Evolutionary conservation across 2,329 filamentous ascomycete genomes (phyloP), one percentile per base, ranked within the genome.

Genomic region (Alternaria sp.): DNA sequence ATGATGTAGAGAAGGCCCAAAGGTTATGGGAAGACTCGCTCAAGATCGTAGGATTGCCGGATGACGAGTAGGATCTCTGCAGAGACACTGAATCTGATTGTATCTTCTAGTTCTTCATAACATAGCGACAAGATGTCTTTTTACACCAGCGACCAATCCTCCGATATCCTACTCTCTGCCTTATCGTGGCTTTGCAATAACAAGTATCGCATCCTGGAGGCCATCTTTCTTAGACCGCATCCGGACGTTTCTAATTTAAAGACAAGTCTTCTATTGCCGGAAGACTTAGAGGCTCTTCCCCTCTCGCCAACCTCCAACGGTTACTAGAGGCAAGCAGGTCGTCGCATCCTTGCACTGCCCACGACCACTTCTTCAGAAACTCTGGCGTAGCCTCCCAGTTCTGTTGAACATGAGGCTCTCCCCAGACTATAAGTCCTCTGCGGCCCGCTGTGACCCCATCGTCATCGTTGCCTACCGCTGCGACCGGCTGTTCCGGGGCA

Each of bases 1-100:
- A 70, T 58, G 63, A 73, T 52, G 55, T 65, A 6, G 67, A 71
- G 60, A 75, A 54, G 14, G 75, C 75, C 57, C 59, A 53, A 20
- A 67, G 66, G 53, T 49, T 79, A n/a, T 79, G 77, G 77, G 9
- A 47, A 9, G 44, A 47, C 44, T 47, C 44, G 12, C 44, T 47
- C 44, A 74, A 65, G 46, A 26, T 47, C 20, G 44, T 47, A 14
- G 28, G 44, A 16, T 8, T 47, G 44, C 28, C 44, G 18, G 28
- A 20, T 9, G 44, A 47, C 16, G 44, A 32, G 7, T 47, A 7
- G n/a, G 0, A 1, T 5, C 8, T 47, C 28, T 11, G 28, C 11
- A 20, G n/a, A 6, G 11, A n/a, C n/a, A 32, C 4, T 30, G 4
- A 5, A 30, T 30, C 5, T 11, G 0, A 30, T 30, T 30, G 8